These are phyloP conservation scores for Symbiodinium natans DNA, from an alignment of 73 alveolate species.

Conservation along the genomic window DNA sequence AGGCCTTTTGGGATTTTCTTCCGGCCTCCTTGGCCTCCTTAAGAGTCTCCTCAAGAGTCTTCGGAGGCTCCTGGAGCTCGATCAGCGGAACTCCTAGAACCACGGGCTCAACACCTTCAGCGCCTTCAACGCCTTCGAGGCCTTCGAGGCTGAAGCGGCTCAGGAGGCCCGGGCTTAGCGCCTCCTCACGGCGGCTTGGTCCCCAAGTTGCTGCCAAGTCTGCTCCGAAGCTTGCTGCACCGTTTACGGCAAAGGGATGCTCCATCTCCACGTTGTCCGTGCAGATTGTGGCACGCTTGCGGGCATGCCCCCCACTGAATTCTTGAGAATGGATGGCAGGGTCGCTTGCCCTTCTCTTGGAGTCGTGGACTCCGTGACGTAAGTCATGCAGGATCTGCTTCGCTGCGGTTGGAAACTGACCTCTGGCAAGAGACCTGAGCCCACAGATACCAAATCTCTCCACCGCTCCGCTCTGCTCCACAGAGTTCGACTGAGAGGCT, in stretches of 20 bases:
- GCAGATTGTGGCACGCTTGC: background rate
- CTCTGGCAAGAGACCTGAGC: conserved; percentile 33
- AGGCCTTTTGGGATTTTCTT: background rate
- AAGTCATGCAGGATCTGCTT: conserved; percentile 24
- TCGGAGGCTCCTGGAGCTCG: too few relatives aligned
- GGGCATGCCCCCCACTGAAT: background rate
- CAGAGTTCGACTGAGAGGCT: too few relatives aligned
- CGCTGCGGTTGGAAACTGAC: conserved; percentile 25
- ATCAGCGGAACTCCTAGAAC: too few relatives aligned
- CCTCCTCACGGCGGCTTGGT: background rate
- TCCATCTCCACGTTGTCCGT: background rate
- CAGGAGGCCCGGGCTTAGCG: background rate
- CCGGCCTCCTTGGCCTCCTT: background rate
- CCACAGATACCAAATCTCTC: background rate
- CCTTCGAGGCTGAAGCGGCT: too few relatives aligned
- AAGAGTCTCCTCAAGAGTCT: background rate
- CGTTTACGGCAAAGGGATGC: conserved; percentile 7
- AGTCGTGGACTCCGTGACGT: background rate
- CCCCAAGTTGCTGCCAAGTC: too few relatives aligned
- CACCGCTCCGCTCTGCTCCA: too few relatives aligned
- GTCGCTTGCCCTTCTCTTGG: conserved; percentile 1
- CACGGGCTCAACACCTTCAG: too few relatives aligned
- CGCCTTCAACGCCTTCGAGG: too few relatives aligned
- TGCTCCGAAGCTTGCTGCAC: too few relatives aligned
- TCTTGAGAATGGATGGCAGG: conserved; percentile 23